Evolutionary conservation across 2,329 filamentous ascomycete genomes (phyloP).

Genomic region (Rhynchosporium agropyri): DNA sequence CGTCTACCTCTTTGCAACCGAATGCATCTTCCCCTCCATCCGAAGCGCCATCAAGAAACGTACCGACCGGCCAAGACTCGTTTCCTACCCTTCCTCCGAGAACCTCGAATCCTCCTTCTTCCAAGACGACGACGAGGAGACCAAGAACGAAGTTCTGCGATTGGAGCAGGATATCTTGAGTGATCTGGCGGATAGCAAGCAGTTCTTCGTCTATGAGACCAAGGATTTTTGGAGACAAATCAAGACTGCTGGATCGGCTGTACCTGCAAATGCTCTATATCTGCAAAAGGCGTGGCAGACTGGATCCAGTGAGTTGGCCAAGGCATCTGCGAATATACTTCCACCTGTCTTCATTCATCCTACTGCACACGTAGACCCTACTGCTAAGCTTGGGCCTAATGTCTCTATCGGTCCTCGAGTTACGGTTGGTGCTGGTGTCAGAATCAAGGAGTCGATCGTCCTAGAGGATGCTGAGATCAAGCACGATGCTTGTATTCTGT

Average conservation of each 20-base stretch:
- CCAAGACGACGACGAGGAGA: slow-evolving; percentile 70
- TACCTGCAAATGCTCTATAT: slow-evolving; percentile 95
- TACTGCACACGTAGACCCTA: slow-evolving; percentile 85
- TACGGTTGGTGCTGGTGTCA: slow-evolving; percentile 79
- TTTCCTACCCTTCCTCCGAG: slow-evolving; percentile 95
- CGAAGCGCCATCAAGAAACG: slow-evolving; percentile 93
- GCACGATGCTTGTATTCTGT: slow-evolving; percentile 93
- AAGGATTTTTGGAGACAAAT: slow-evolving; percentile 99
- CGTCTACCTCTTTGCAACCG: slow-evolving; percentile 94
- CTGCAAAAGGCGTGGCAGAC: slow-evolving; percentile 90
- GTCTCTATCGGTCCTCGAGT: slow-evolving; percentile 94
- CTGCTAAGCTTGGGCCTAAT: slow-evolving; percentile 94
- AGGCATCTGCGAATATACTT: slow-evolving; percentile 83
- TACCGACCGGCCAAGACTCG: slow-evolving; percentile 83
- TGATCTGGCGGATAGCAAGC: slow-evolving; percentile 93
- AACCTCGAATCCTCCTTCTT: slow-evolving; percentile 76
- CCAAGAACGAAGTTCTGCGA: slow-evolving; percentile 84
- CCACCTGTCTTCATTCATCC: slow-evolving; percentile 96
- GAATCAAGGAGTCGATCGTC: slow-evolving; percentile 95
- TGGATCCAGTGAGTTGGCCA: slow-evolving; percentile 77
- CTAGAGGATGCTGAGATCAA: slow-evolving; percentile 94
- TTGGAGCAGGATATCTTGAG: slow-evolving; percentile 96
- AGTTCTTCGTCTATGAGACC: slow-evolving; percentile 98
- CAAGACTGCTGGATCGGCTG: slow-evolving; percentile 96
- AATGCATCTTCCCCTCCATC: slow-evolving; percentile 96